Conservation (phyloP, 2,329 filamentous ascomycete genomes). For the Chrysosporium queenslandicum region DNA sequence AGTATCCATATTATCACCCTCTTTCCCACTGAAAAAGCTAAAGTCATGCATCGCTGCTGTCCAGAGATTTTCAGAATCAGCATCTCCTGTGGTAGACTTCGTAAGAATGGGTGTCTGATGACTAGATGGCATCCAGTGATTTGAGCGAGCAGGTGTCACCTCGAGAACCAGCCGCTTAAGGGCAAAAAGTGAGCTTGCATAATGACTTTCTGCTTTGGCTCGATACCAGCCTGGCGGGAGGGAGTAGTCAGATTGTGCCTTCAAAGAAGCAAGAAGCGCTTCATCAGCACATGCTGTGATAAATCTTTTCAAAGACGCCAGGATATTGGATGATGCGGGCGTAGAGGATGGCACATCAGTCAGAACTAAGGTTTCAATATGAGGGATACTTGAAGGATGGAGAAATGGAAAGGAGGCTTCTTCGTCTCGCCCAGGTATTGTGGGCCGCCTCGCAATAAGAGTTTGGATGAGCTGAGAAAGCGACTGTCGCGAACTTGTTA, state of each 20-base stretch:
- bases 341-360: constrained; percentile 46
- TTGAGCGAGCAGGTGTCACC: constrained; percentile 32
- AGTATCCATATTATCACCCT: constrained; percentile 42
- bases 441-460: constrained; percentile 29
- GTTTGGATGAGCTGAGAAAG: constrained; percentile 28
- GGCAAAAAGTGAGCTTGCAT: constrained; percentile 45
- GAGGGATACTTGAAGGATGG: constrained; percentile 47
- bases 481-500: constrained; percentile 2
- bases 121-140: constrained; percentile 33
- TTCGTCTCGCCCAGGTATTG: constrained; percentile 20
- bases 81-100: constrained; percentile 50
- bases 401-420: constrained; percentile 30
- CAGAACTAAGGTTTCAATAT: constrained; percentile 46
- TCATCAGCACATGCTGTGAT: constrained; percentile 50
- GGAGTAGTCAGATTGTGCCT: constrained; percentile 48
- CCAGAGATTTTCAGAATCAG: constrained; percentile 51
- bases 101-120: constrained; percentile 39
- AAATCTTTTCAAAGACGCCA: constrained; percentile 42
- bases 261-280: constrained; percentile 42
- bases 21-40: constrained; percentile 51
- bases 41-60: constrained; percentile 51
- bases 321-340: constrained; percentile 33
- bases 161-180: constrained; percentile 49
- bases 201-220: constrained; percentile 39
- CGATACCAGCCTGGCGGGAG: constrained; percentile 48